Percentiles rank a stretch among this genome's conserved stretches.
Conservation (phyloP, 2,329 filamentous ascomycete species). For the Fusarium illudens region DNA sequence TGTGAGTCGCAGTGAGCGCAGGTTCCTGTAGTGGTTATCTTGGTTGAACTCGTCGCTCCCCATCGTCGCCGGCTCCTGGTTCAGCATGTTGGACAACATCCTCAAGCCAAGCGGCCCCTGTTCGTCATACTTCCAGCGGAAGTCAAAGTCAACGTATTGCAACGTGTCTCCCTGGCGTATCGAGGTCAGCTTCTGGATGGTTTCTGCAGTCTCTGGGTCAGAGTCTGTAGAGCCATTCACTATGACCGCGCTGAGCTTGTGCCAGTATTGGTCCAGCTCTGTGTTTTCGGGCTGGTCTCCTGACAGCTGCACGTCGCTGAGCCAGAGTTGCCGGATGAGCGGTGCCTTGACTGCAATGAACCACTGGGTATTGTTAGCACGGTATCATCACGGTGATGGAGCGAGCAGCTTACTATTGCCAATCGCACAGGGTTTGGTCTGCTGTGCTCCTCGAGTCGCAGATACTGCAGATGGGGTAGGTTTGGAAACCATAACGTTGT, state of each 20-base stretch:
- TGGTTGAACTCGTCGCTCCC: slow-evolving; percentile 12
- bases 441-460: slow-evolving; percentile 42
- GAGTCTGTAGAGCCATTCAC: slow-evolving; percentile 34
- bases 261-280: slow-evolving; percentile 41
- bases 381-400: not conserved
- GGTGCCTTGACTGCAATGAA: slow-evolving; percentile 40
- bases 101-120: slow-evolving; percentile 33
- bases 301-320: slow-evolving; percentile 41
- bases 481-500: slow-evolving; percentile 22
- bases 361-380: slow-evolving; percentile 36
- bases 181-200: slow-evolving; percentile 40
- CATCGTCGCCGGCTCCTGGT: slow-evolving; percentile 22
- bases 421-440: slow-evolving; percentile 27
- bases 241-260: slow-evolving; percentile 43
- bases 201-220: slow-evolving; percentile 34
- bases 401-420: slow-evolving; percentile 29
- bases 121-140: slow-evolving; percentile 39
- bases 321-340: slow-evolving; percentile 45
- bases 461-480: slow-evolving; percentile 43
- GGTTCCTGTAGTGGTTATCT: slow-evolving; percentile 36
- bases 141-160: slow-evolving; percentile 45
- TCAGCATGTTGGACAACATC: slow-evolving; percentile 20
- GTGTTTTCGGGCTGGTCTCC: slow-evolving; percentile 5
- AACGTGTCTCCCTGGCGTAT: slow-evolving; percentile 40
- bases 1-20: slow-evolving; percentile 44